Evolutionary conservation across 2,329 filamentous ascomycete species (phyloP), one percentile per base, ranked within the genome.

Genomic region (Trichoderma arundinaceum): DNA sequence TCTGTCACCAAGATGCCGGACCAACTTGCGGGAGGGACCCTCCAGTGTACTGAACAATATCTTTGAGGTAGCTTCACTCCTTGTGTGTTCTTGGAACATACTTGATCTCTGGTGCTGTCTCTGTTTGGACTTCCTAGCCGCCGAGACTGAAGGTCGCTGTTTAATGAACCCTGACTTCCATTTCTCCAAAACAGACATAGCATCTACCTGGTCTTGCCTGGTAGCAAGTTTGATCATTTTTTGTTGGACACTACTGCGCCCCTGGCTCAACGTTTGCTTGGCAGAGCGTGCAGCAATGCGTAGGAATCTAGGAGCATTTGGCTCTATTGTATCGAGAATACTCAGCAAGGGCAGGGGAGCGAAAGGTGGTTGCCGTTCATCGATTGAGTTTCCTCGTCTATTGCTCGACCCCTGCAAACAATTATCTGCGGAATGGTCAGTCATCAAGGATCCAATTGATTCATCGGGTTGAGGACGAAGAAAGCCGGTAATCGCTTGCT

Each of bases 171-270:
- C 85, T n/a, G 72, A 74, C 70, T 77, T 85, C 88, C 88, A 90
- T 59, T 83, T 77, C 43, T 79, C 76, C 22, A 90, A 74, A 9
- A 85, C 78, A 7, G 80, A 79, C 9, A 81, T 76, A 1, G 82
- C 86, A 72, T 89, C 87, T 17, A 86, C 68, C 66, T 88, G 86
- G 71, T 90, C 88, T 68, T 79, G 78, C n/a, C 86, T 82, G 35
- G 81, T 87, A 22, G 84, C 86, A n/a, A 90, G 77, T 64, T 82
- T 81, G 67, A 90, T 87, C n/a, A 78, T 74, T 71, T 90, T 90
- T 49, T 72, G 79, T 0, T 76, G 77, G 1, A 86, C 86, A 62
- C 82, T 88, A 7, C 83, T 80, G 71, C 84, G 83, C 15, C 87
- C 87, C 68, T 83, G 77, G 12, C 81, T 79, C 32, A 68, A 71